Evolutionary conservation across 257 asterid genomes (phyloP), one percentile per base, ranked within the genome.

Genomic region (Orobanche coerulescens): DNA sequence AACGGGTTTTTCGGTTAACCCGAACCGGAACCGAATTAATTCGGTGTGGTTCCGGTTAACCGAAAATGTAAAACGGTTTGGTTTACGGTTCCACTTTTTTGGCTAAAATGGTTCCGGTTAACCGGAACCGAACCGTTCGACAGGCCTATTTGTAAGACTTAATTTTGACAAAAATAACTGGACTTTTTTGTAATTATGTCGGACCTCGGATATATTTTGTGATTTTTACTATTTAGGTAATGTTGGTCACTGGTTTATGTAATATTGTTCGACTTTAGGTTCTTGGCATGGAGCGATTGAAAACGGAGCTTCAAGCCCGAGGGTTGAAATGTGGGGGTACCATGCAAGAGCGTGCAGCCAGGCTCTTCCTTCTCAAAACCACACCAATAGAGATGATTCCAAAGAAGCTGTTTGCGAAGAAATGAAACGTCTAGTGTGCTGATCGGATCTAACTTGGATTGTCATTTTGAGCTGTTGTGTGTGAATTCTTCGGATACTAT

Each of bases 281-380:
- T 67, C 76, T 92, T 28, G 95, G 95, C 22, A 55, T 88, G 94
- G 98, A 88, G 44, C 78, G 84, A 44, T 67, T 92, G 54, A 92
- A 92, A 55, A 54, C 64, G 2, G 91, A 92, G 82, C 98, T 88
- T 79, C 92, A 82, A 78, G 75, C 59, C 36, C 77, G 81, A 16
- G 95, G 98, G 4, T 70, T 92, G 68, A 87, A 87, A 57, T 87
- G 94, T 58, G 94, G 91, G 16, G 95, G 98, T 22, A 88, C 95
- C 19, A 63, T 84, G 75, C 83, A 77, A 73, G 98, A 92, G 61
- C 95, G 96, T n/a, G 94, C 96, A 11, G 78, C 81, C 3, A 80
- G 98, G 73, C 95, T 88, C 43, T 81, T 81, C 62, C 78, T 76
- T 58, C 81, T 78, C 58, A 81, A 81, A 70, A 78, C 79, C 28